Conservation (phyloP, 768 basidiomycete genomes). For the Termitomyces sp. region DNA sequence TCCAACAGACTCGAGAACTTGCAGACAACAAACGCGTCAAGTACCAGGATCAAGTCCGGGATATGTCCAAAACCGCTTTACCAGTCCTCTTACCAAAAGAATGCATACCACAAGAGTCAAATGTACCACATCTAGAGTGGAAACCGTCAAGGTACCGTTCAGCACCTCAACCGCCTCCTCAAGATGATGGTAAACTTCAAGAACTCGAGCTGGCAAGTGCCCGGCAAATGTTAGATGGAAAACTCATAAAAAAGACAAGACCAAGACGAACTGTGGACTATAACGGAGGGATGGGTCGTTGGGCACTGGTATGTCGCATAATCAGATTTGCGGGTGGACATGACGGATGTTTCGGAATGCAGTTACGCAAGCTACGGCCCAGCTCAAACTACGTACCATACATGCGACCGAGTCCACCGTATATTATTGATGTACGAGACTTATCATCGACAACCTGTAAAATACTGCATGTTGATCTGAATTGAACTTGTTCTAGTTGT, state of each 20-base stretch:
- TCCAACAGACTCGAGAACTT: not conserved
- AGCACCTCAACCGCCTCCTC: constrained; percentile 73
- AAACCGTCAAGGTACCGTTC: constrained; percentile 65
- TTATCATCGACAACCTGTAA: constrained; percentile 6
- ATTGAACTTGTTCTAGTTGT: constrained; percentile 50
- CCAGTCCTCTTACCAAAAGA: constrained; percentile 55
- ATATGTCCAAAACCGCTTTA: constrained; percentile 23
- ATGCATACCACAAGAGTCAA: constrained; percentile 29
- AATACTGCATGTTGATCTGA: constrained; percentile 17
- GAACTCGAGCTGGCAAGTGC: constrained; percentile 79
- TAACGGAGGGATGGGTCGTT: constrained; percentile 82
- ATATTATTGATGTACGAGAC: constrained; percentile 77
- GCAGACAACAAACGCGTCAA: not conserved
- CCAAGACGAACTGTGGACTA: constrained; percentile 96
- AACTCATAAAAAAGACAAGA: constrained; percentile 84
- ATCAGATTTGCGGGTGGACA: not conserved
- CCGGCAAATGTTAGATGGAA: constrained; percentile 72
- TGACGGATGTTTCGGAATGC: constrained; percentile 3
- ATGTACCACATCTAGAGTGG: constrained; percentile 62
- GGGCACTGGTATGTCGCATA: constrained; percentile 62
- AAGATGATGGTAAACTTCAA: constrained; percentile 70
- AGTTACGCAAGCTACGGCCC: constrained; percentile 78
- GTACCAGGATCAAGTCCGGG: not conserved
- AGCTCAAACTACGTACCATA: constrained; percentile 72
- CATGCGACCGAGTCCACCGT: constrained; percentile 82